Conservation (phyloP, 495 filamentous ascomycete genomes). For the Annulohypoxylon moriforme region DNA sequence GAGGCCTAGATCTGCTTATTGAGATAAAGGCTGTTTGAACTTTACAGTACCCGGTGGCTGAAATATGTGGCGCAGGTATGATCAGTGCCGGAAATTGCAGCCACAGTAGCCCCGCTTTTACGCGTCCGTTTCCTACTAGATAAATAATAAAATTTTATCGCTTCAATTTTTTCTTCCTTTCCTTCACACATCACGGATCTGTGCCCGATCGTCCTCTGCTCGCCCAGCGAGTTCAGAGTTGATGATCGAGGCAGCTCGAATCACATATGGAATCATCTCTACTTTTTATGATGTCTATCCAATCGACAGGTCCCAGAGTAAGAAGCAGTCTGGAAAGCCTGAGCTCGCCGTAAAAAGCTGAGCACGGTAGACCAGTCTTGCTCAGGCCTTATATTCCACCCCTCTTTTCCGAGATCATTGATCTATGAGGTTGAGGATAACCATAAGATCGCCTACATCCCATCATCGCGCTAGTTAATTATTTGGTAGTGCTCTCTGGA, state of each 20-base stretch:
- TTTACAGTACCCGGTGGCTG: not conserved
- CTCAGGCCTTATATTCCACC: conserved; percentile 87
- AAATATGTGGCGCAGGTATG: conserved; percentile 2
- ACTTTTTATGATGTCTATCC: conserved; percentile 82
- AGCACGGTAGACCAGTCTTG: conserved; percentile 72
- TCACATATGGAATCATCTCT: conserved; percentile 80
- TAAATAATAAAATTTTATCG: conserved; percentile 43
- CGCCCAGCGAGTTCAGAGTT: conserved; percentile 70
- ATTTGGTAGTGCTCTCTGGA: not conserved
- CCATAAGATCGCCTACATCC: conserved; percentile 81
- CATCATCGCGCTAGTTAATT: not conserved
- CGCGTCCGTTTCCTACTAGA: conserved; percentile 14
- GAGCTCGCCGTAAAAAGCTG: conserved; percentile 74
- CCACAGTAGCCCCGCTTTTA: conserved; percentile 26
- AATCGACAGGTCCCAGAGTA: conserved; percentile 92
- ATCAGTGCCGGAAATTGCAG: conserved; percentile 33
- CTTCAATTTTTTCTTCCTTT: conserved; percentile 48
- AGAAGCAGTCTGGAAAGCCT: conserved; percentile 66
- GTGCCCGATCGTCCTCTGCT: conserved; percentile 81
- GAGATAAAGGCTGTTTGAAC: no score
- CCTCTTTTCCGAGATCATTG: conserved; percentile 85
- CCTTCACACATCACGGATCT: conserved; percentile 73
- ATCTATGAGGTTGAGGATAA: conserved; percentile 86
- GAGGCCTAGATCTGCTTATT: not conserved
- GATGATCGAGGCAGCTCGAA: conserved; percentile 84